A percentile compares a stretch with the other conserved stretches of the same genome.
Evolutionary conservation across 306 rosid species (phyloP).

Genomic region (Pueraria montana): DNA sequence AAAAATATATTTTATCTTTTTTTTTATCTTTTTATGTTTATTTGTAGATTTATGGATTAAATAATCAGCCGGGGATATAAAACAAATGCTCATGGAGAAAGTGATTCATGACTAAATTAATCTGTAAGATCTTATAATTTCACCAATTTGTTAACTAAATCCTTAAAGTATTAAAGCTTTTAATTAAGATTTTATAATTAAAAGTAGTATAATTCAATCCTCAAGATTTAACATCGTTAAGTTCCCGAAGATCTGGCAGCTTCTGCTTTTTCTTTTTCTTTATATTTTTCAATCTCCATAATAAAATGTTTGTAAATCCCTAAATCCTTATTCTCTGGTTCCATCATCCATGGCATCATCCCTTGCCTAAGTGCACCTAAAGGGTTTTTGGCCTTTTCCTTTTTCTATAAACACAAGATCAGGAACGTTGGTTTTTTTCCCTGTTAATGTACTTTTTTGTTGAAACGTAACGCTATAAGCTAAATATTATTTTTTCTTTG

Average conservation of each 20-base stretch:
- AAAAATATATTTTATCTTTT: not conserved
- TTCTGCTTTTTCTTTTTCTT: not conserved
- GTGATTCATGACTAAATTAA: not conserved
- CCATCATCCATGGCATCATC: not conserved
- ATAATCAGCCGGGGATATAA: too few relatives aligned
- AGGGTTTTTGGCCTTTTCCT: not conserved
- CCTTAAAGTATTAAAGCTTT: not conserved
- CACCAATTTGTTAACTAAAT: not conserved
- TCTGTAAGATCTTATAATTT: not conserved
- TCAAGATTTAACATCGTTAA: not conserved
- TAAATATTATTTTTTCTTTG: not conserved
- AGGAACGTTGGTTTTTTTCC: not conserved
- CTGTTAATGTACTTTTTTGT: constrained; percentile 8
- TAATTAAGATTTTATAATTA: not conserved
- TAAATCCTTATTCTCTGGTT: not conserved
- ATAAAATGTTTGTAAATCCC: not conserved
- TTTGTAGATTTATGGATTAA: too few relatives aligned
- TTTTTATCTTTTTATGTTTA: too few relatives aligned
- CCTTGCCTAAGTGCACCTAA: not conserved
- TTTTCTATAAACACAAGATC: not conserved
- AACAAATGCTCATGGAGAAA: not conserved
- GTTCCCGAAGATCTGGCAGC: not conserved
- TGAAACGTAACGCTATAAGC: constrained; percentile 21
- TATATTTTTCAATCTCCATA: too few relatives aligned
- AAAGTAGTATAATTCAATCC: not conserved